Conservation (phyloP, 2,329 filamentous ascomycete species). For the Emmonsia crescens region DNA sequence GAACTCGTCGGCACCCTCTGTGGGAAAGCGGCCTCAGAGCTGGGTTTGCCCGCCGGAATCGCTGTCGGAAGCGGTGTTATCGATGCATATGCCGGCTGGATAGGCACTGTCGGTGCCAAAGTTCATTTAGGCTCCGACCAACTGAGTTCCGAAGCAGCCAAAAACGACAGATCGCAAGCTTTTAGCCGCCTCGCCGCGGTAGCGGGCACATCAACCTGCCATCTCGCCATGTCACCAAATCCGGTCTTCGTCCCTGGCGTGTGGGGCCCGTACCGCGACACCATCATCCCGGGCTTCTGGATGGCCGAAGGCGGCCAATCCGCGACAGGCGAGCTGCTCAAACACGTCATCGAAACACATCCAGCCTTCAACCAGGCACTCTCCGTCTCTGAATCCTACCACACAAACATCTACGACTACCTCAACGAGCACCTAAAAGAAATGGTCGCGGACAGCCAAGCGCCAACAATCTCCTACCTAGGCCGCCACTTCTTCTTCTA, state of each 20-base stretch:
- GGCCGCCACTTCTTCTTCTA: constrained; percentile 97
- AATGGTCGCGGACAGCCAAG: constrained; percentile 56
- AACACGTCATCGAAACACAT: constrained; percentile 91
- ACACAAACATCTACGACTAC: constrained; percentile 88
- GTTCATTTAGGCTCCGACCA: constrained; percentile 61
- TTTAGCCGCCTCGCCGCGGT: constrained; percentile 89
- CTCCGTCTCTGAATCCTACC: constrained; percentile 68
- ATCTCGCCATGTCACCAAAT: constrained; percentile 87
- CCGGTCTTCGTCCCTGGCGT: constrained; percentile 91
- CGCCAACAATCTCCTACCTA: constrained; percentile 72
- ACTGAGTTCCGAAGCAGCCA: constrained; percentile 54
- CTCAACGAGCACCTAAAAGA: constrained; percentile 78
- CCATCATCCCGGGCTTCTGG: constrained; percentile 85
- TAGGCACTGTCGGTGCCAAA: constrained; percentile 96
- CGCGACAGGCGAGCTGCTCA: constrained; percentile 86
- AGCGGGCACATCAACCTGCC: constrained; percentile 93
- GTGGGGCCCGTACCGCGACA: constrained; percentile 95
- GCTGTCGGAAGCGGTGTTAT: constrained; percentile 94
- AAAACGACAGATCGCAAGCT: constrained; percentile 83
- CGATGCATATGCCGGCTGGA: constrained; percentile 97
- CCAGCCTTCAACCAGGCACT: constrained; percentile 74
- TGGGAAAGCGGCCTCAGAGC: constrained; percentile 68
- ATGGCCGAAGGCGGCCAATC: constrained; percentile 96
- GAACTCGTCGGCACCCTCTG: constrained; percentile 80
- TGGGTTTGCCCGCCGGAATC: constrained; percentile 77